Evolutionary conservation across 768 basidiomycete genomes (phyloP).

Genomic region (Rhizopogon vulgaris): DNA sequence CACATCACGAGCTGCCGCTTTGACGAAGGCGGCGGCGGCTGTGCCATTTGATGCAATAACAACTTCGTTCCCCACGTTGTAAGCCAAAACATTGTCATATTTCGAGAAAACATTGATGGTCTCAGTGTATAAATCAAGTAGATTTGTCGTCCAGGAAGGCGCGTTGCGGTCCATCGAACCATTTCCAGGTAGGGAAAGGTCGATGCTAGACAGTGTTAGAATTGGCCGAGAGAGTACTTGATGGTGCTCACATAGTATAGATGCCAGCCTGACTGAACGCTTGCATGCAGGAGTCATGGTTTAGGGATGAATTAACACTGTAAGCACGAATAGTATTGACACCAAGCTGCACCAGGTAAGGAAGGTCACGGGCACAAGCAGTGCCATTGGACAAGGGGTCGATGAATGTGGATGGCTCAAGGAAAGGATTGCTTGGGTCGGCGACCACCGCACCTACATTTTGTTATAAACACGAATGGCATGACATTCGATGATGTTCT

Average conservation of each 20-base stretch:
- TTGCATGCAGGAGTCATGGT: slow-evolving; percentile 87
- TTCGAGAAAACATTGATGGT: slow-evolving; percentile 78
- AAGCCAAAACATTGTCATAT: slow-evolving; percentile 87
- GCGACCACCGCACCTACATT: slow-evolving; percentile 30
- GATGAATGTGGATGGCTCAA: slow-evolving; percentile 66
- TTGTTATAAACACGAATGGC: neutral
- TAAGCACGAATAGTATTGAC: slow-evolving; percentile 85
- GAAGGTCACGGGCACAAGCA: slow-evolving; percentile 74
- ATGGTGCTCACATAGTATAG: slow-evolving; percentile 70
- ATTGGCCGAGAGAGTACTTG: slow-evolving; percentile 1
- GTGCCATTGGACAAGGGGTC: slow-evolving; percentile 69
- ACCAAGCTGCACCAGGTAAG: slow-evolving; percentile 65
- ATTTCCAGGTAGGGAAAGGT: slow-evolving; percentile 78
- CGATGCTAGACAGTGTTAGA: slow-evolving; percentile 50
- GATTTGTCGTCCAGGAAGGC: slow-evolving; percentile 77
- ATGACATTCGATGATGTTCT: neutral
- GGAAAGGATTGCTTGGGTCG: slow-evolving; percentile 53
- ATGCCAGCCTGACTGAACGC: slow-evolving; percentile 74
- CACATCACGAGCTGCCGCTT: slow-evolving; percentile 85
- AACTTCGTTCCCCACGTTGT: slow-evolving; percentile 86
- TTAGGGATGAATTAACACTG: slow-evolving; percentile 73
- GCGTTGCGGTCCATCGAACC: slow-evolving; percentile 72
- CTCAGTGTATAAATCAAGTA: slow-evolving; percentile 69
- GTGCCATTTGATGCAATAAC: slow-evolving; percentile 51
- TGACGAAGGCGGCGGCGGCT: slow-evolving; percentile 70